Conservation (phyloP, 2,329 filamentous ascomycete species). For the Verticillium alfalfae region DNA sequence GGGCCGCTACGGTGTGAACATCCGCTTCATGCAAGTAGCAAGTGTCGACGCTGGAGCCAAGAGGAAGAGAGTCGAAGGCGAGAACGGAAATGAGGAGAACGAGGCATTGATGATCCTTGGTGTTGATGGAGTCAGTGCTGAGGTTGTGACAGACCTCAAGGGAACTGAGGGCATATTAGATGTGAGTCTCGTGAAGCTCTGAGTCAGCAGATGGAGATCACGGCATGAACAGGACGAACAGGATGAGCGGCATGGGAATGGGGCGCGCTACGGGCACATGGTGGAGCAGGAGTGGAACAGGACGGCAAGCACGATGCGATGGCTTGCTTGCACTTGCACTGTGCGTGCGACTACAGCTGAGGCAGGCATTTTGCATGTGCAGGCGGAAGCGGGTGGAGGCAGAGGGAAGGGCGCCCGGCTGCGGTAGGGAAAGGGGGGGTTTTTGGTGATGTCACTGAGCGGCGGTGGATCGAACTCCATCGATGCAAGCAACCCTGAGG, state of each 20-base stretch:
- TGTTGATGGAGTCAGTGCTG: slow-evolving; percentile 59
- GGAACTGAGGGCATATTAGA: slow-evolving; percentile 48
- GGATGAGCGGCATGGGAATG: not conserved
- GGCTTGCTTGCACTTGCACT: not conserved
- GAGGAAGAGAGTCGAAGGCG: slow-evolving; percentile 9
- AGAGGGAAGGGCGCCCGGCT: too few relatives aligned
- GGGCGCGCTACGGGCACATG: not conserved
- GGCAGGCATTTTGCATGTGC: not conserved
- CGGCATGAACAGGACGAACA: not conserved
- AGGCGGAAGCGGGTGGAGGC: not conserved
- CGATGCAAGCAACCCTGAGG: not conserved
- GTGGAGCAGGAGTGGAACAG: not conserved
- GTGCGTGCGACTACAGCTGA: not conserved
- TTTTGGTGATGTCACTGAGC: not conserved
- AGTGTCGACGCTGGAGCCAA: slow-evolving; percentile 36
- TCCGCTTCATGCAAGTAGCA: slow-evolving; percentile 73
- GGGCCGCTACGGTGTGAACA: slow-evolving; percentile 68
- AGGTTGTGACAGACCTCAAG: slow-evolving; percentile 43
- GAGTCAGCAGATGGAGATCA: not conserved
- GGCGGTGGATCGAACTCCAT: not conserved
- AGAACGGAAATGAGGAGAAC: slow-evolving; percentile 31
- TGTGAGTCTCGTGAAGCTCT: slow-evolving; percentile 46
- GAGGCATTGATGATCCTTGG: slow-evolving; percentile 82
- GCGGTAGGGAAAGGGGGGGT: not conserved
- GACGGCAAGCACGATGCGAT: not conserved